Base-by-base conservation (phyloP, 192 early-diverging fungal species). In the Borealophlyctis nickersoniae region DNA sequence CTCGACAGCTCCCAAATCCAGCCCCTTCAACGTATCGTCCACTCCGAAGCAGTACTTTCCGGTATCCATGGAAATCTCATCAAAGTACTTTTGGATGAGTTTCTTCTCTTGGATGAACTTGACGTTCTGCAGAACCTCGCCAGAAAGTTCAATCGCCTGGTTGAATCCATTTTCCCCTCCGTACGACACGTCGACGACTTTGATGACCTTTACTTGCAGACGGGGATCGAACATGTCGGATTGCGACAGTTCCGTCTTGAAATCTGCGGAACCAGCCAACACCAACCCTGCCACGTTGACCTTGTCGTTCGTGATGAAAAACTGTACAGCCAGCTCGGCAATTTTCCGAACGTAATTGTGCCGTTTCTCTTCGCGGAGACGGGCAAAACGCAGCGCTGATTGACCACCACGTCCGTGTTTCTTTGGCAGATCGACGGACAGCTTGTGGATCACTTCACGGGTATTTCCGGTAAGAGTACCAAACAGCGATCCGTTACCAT, bases 351-450 rank as follows among this genome's bases (percentile, higher is more conserved):
- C 88, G 65, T 99, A 99, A 77, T 99, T 92, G 85, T 98, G 97
- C 52, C 97, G 91, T 80, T 94, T 95, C 77, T 99, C 97, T 63
- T 94, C 91, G 73, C 97, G 91, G 63, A 99, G 86, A 89, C 97
- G 97, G 3, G 94, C 90, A 73, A 99, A 99, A 91, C 97, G 94
- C 74, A 97, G 86, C 24, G 97, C 97, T 11, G 97, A 99, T 79
- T 99, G 97, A 88, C 97, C 97, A 85, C 97, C 97, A 83, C 97
- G 92, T 55, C 97, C 97, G 87, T 99, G 97, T 91, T 99, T 99
- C 85, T 99, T 99, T 71, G 97, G 97, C 74, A 99, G 72, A 71
- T 99, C 97, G 50, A 99, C 97, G 22, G 87, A 78, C 58, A 99
- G 85, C 75, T 94, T 92, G 82, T 94, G 92, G 58, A 98, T 74